phyloP scores from a whole-genome alignment of 176 grass and related monocot species.

The Puccinellia tenuiflora region DNA sequence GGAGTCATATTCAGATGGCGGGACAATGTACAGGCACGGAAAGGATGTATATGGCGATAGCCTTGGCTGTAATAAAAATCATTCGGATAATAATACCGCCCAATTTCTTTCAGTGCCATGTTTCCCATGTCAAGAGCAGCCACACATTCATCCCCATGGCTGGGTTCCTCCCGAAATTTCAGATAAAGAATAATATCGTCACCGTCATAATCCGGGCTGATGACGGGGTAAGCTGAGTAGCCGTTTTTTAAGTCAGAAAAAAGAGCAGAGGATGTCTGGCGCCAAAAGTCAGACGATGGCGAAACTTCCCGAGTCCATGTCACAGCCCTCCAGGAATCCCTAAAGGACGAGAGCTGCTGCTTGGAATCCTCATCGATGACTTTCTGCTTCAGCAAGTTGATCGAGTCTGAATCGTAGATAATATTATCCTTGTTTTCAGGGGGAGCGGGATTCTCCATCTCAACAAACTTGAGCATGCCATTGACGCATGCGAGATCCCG shows the following conservation, averaged over 20 bases:
- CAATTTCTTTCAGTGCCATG: too few relatives aligned
- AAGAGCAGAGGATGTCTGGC: background rate
- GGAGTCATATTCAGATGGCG: background rate
- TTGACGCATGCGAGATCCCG: background rate
- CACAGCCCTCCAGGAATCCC: background rate
- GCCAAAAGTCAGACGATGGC: background rate
- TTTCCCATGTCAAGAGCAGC: background rate
- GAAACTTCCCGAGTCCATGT: background rate
- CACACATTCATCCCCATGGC: background rate
- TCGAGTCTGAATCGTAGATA: background rate
- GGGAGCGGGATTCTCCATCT: background rate
- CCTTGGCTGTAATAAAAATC: background rate
- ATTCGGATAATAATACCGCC: too few relatives aligned
- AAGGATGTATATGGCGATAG: background rate
- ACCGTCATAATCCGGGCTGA: background rate
- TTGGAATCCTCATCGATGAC: background rate
- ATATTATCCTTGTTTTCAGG: background rate
- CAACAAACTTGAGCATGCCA: background rate
- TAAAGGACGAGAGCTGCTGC: too few relatives aligned
- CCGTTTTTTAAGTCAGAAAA: background rate
- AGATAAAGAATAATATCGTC: background rate
- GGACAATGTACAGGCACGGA: background rate
- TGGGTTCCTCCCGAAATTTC: background rate
- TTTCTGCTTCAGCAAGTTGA: background rate
- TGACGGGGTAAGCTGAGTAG: background rate